Evolutionary conservation across 257 asterid species (phyloP).

Genomic region (Plectranthus barbatus): DNA sequence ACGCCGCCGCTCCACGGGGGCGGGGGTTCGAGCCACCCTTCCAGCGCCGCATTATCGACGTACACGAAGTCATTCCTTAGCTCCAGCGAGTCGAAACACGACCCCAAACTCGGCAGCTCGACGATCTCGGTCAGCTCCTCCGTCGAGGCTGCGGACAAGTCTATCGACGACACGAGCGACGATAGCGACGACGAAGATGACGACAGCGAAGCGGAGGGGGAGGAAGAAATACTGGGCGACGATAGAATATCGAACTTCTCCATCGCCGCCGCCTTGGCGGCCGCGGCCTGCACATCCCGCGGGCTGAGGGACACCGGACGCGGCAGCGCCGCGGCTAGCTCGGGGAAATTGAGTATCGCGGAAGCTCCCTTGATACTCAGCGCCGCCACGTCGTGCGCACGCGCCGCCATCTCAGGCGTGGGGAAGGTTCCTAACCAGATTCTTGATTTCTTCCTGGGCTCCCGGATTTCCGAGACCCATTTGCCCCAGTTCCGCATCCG

Average conservation of each 20-base stretch:
- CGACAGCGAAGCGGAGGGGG: constrained; percentile 20
- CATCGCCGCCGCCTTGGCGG: constrained; percentile 91
- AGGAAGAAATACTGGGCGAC: constrained; percentile 10
- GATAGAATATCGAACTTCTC: constrained; percentile 26
- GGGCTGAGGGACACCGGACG: constrained; percentile 61
- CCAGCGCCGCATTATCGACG: constrained; percentile 25
- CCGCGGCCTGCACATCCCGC: too few species aligned
- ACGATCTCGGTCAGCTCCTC: constrained; percentile 66
- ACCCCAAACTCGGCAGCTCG: constrained; percentile 59
- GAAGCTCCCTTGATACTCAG: constrained; percentile 64
- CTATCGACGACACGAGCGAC: too few species aligned
- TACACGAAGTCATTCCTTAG: constrained; percentile 39
- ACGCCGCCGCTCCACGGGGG: constrained; percentile 32
- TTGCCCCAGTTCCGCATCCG: constrained; percentile 91
- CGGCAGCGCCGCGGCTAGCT: constrained; percentile 44
- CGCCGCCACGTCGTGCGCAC: constrained; percentile 92
- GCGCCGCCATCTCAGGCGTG: constrained; percentile 85
- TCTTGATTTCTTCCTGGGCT: constrained; percentile 77
- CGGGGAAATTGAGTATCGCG: constrained; percentile 67
- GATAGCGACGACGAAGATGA: constrained; percentile 32
- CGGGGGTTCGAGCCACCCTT: constrained; percentile 53
- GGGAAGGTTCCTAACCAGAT: constrained; percentile 85
- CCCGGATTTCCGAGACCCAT: constrained; percentile 87
- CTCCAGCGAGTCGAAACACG: constrained; percentile 34
- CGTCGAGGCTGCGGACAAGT: too few species aligned